phyloP scores from a whole-genome alignment of 805 yeast species.

The Saccharomycopsis schoenii region DNA sequence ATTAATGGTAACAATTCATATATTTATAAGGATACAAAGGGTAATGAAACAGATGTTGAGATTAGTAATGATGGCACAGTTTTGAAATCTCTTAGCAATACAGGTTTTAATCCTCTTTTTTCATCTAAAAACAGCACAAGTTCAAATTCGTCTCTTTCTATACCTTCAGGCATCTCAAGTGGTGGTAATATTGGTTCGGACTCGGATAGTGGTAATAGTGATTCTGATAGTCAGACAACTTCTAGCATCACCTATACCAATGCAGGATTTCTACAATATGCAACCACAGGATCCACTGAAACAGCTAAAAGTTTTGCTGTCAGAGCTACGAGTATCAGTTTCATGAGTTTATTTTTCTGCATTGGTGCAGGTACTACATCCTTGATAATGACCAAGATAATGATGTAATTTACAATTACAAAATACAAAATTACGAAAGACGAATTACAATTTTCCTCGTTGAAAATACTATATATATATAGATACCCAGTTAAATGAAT shows the following conservation, averaged over 20 bases:
- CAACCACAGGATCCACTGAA: not conserved
- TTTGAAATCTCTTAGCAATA: slow-evolving; percentile 49
- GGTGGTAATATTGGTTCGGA: slow-evolving; percentile 5
- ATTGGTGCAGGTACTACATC: not conserved
- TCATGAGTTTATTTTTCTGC: not conserved
- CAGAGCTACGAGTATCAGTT: not conserved
- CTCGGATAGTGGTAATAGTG: not conserved
- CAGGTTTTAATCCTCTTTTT: slow-evolving; percentile 52
- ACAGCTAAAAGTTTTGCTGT: not conserved
- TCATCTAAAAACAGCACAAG: not conserved
- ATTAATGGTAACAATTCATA: slow-evolving; percentile 41
- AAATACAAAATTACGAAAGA: not conserved
- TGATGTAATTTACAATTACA: not conserved
- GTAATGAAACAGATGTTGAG: slow-evolving; percentile 41
- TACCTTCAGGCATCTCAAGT: slow-evolving; percentile 4
- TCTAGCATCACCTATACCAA: slow-evolving; percentile 7
- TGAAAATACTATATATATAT: too few relatives aligned
- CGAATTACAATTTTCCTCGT: too few relatives aligned
- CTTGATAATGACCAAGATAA: not conserved
- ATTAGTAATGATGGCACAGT: slow-evolving; percentile 55
- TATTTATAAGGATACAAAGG: slow-evolving; percentile 40
- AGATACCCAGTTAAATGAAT: too few relatives aligned
- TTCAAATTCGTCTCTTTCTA: not conserved
- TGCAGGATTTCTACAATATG: slow-evolving; percentile 14
- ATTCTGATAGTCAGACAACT: not conserved